Base-by-base conservation (phyloP, 176 grass and related monocot genomes). In the Rhynchospora tenuis region DNA sequence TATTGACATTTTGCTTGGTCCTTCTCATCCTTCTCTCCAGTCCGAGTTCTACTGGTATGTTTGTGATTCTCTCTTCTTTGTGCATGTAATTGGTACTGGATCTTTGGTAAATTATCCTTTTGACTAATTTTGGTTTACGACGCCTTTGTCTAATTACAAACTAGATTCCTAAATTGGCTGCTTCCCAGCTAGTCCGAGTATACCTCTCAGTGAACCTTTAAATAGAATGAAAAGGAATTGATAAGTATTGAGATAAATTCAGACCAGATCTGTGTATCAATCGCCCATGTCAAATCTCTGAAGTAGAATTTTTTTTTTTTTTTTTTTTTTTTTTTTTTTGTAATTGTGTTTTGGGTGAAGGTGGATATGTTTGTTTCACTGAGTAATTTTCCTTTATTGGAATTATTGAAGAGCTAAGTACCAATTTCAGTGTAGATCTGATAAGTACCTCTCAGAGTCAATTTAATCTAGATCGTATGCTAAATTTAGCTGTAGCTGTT, bases 1-100 rank as follows among this genome's bases (percentile, higher is more conserved):
- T 58, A 64, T 59, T 65, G 59, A 65, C 29, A 22, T 43, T 82
- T 67, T 82, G 43, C 20, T 59, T 82, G 7, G 22, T 65, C 3
- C 59, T 82, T 51, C 1, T 54, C 44, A 68, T 50, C 45, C 22
- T 82, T 54, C 60, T 82, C 29, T 82, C 80, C 22, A 82, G 83
- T 7, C 87, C 92, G 23, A 43, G 57, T 16, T 70, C 89, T 73
- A 91, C 92, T 87, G 89, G 89, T 94, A 85, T 63, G 85, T 26
- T 27, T 22, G 60, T 7, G 6, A 4, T 9, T 54, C 50, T 47
- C 56, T 47, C 24, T 65, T 50, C 12, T 9, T 26, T 73, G 20
- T 54, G 12, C 23, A 16, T 65, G 43, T 68, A 29, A 67, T 67
- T 66, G 60, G 61, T 9, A 67, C 23, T 68, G 80, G 80, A 82